Conservation (phyloP, 2,329 filamentous ascomycete species). For the Paecilomyces sp. region DNA sequence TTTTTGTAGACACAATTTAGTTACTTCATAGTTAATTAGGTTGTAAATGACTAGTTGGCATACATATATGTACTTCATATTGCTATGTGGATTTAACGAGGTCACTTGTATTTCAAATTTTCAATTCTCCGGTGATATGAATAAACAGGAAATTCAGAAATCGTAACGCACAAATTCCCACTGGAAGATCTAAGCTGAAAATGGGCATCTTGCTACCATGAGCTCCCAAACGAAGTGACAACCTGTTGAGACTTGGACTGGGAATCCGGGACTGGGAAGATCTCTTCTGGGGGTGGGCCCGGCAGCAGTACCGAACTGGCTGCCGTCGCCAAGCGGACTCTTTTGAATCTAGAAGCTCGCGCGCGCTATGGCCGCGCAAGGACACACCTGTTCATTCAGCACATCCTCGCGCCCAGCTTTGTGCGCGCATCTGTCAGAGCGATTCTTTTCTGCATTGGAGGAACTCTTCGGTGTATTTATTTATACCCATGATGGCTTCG, state of each 20-base stretch:
- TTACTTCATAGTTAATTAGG: no score
- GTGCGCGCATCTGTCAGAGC: background rate
- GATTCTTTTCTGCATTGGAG: background rate
- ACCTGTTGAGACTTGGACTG: background rate
- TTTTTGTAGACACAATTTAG: no score
- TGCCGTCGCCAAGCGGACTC: background rate
- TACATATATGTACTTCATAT: background rate
- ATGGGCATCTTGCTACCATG: no score
- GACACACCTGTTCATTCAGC: background rate
- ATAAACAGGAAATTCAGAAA: no score
- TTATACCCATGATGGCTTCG: slow-evolving; percentile 50
- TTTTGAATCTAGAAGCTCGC: background rate
- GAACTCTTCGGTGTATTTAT: background rate
- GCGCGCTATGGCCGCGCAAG: background rate
- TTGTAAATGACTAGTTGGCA: no score
- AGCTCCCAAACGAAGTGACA: no score
- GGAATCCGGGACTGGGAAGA: background rate
- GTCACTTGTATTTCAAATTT: no score
- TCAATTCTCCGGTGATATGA: no score
- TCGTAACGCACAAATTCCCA: no score
- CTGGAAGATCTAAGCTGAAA: no score
- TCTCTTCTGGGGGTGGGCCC: background rate
- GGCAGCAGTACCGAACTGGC: background rate
- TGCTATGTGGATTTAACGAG: background rate
- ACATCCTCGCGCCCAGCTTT: background rate